Base-by-base conservation (phyloP, 2,329 filamentous ascomycete genomes). In the Verticillium klebahnii region DNA sequence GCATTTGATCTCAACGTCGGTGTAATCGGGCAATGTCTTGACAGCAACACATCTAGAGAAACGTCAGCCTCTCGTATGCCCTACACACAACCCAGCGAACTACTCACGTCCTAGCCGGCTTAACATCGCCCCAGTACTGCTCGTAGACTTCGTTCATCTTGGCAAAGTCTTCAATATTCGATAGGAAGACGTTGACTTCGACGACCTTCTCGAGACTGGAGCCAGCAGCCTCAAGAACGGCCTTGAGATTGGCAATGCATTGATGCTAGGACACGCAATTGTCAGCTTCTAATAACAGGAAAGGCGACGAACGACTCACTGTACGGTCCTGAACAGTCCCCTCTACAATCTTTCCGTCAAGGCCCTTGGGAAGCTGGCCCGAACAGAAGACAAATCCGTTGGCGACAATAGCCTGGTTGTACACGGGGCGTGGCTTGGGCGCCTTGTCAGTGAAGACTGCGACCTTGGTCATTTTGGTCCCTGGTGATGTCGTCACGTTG, bases 101-200 rank as follows among this genome's bases (percentile, higher is more conserved):
- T 19, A 57, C 55, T 57, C 69, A 78, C 71, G 76, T 78, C 57
- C 76, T 66, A 39, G 73, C 75, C 1, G 79, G 79, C 67, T 80
- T 80, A 0, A 76, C 66, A 8, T 78, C 72, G 3, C 75, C 77
- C 75, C 90, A 92, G 77, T 86, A 89, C 73, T 88, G 85, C 69
- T 84, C 83, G 68, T 91, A 92, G 31, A 89, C 83, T 67, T 82
- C 82, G 72, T 92, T 92, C 86, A 92, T 90, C 72, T 89, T 85
- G 36, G 79, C 83, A 69, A 92, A 92, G 72, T 90, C 81, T 60
- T 82, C 84, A 88, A 92, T 91, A 67, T 89, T 84, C 55, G 86
- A 84, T 56, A 92, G 79, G 77, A 90, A 92, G 66, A 92, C 86
- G 66, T 84, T 86, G 60, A 89, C 86, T 76, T 91, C 90, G 66